Conservation (phyloP, 148 eudicot genomes). For the Beta vulgaris region DNA sequence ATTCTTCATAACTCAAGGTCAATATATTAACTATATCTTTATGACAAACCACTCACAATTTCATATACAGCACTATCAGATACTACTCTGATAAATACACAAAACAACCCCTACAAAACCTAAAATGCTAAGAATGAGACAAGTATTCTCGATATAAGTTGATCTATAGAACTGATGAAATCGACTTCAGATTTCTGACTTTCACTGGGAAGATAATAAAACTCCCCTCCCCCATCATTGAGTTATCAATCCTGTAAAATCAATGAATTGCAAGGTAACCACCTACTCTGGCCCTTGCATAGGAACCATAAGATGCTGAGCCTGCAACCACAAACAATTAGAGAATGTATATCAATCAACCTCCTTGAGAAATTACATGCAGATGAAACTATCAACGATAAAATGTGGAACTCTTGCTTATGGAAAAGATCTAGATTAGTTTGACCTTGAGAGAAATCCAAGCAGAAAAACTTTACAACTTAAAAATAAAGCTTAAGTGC, state of each 20-base stretch:
- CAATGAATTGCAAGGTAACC: conserved; percentile 17
- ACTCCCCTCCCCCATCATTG: conserved; percentile 10
- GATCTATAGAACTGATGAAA: conserved; percentile 14
- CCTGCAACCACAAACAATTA: conserved; percentile 29
- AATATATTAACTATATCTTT: not conserved
- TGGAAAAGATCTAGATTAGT: not conserved
- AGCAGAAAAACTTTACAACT: not conserved
- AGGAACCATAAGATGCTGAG: conserved; percentile 51
- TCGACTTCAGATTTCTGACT: conserved; percentile 6
- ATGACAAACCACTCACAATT: conserved; percentile 12
- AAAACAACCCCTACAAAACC: conserved; percentile 23
- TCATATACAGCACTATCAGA: conserved; percentile 25
- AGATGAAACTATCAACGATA: not conserved
- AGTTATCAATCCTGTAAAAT: conserved; percentile 9
- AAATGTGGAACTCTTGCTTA: not conserved
- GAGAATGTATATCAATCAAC: not conserved
- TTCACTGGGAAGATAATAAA: conserved; percentile 11
- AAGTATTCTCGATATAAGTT: conserved; percentile 21
- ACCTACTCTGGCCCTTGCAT: conserved; percentile 57
- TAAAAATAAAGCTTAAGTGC: not conserved
- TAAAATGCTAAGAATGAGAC: conserved; percentile 24
- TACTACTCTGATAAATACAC: conserved; percentile 16
- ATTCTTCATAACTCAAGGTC: not conserved
- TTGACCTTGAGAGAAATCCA: not conserved
- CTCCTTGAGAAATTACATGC: not conserved